Percentiles rank a stretch among this genome's conserved stretches.
phyloP scores from a whole-genome alignment of 176 grass and related monocot species.

The Hsuehochloa calcarea region DNA sequence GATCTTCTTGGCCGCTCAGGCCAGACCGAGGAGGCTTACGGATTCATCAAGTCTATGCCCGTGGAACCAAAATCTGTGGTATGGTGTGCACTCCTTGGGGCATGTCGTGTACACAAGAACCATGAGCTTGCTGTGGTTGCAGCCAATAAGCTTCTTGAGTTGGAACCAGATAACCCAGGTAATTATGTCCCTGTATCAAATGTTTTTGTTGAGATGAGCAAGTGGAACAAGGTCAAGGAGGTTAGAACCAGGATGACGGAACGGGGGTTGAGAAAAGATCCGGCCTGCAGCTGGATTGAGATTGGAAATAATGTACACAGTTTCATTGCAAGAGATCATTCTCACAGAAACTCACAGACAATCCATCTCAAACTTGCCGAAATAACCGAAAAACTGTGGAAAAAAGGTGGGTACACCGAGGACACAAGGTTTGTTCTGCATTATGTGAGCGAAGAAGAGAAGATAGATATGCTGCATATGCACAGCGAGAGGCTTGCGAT shows the following conservation, averaged over 20 bases:
- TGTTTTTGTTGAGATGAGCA: constrained; percentile 63
- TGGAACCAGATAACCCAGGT: constrained; percentile 67
- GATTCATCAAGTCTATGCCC: constrained; percentile 74
- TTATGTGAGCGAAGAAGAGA: constrained; percentile 58
- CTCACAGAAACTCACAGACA: constrained; percentile 37
- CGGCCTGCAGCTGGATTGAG: constrained; percentile 82
- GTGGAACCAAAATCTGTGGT: constrained; percentile 61
- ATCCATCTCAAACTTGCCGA: constrained; percentile 63
- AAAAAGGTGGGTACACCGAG: constrained; percentile 50
- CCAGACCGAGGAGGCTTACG: constrained; percentile 52
- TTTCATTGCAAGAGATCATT: constrained; percentile 59
- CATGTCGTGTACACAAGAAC: constrained; percentile 64
- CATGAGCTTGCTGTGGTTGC: constrained; percentile 52
- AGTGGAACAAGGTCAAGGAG: constrained; percentile 62
- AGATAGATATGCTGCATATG: constrained; percentile 45
- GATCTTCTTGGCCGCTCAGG: constrained; percentile 84
- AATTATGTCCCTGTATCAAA: constrained; percentile 85
- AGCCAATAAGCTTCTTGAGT: constrained; percentile 64
- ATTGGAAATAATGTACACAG: constrained; percentile 49
- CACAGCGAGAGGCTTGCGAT: constrained; percentile 42
- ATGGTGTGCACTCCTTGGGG: constrained; percentile 82
- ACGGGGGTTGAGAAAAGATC: constrained; percentile 65
- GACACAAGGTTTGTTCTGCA: too few relatives aligned
- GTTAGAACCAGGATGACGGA: constrained; percentile 60
- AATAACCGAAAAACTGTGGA: constrained; percentile 51